Conservation (phyloP, 345 rosid genomes). For the Moricandia arvensis region DNA sequence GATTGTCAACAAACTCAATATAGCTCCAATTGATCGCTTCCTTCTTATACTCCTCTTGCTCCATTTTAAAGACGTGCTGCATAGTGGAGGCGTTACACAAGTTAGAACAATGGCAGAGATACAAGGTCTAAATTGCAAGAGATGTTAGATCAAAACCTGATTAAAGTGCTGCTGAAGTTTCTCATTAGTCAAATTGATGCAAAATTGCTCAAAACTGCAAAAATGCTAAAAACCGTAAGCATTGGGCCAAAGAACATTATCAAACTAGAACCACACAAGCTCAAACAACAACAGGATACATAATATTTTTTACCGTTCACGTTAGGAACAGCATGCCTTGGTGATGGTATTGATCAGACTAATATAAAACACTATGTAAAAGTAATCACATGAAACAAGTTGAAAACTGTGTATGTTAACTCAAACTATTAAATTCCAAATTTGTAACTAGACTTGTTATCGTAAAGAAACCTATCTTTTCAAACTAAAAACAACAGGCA, state of each 20-base stretch:
- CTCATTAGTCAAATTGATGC: constrained; percentile 98
- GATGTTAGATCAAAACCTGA: constrained; percentile 60
- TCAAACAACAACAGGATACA: constrained; percentile 13
- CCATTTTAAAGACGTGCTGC: constrained; percentile 99
- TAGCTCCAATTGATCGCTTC: constrained; percentile 97
- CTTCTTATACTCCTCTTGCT: constrained; percentile 98
- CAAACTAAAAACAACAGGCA: constrained; percentile 52
- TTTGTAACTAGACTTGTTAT: neutral
- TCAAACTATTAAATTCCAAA: constrained; percentile 1
- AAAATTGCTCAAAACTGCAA: constrained; percentile 98
- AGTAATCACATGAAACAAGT: constrained; percentile 8
- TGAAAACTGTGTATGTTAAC: neutral
- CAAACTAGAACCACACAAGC: constrained; percentile 12
- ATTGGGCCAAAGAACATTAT: constrained; percentile 14
- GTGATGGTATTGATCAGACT: constrained; percentile 9
- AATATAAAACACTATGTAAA: constrained; percentile 8
- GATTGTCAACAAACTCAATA: constrained; percentile 96
- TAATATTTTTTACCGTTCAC: constrained; percentile 1
- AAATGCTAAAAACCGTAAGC: constrained; percentile 26
- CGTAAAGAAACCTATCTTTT: constrained; percentile 36
- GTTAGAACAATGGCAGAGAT: constrained; percentile 19
- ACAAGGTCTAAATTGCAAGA: constrained; percentile 1
- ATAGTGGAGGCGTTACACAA: constrained; percentile 26
- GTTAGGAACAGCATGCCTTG: constrained; percentile 21
- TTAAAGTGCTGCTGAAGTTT: constrained; percentile 99